These are phyloP conservation scores for Aspergillus sp. DNA, from an alignment of 2,329 filamentous ascomycete genomes.

Conservation along the genomic window DNA sequence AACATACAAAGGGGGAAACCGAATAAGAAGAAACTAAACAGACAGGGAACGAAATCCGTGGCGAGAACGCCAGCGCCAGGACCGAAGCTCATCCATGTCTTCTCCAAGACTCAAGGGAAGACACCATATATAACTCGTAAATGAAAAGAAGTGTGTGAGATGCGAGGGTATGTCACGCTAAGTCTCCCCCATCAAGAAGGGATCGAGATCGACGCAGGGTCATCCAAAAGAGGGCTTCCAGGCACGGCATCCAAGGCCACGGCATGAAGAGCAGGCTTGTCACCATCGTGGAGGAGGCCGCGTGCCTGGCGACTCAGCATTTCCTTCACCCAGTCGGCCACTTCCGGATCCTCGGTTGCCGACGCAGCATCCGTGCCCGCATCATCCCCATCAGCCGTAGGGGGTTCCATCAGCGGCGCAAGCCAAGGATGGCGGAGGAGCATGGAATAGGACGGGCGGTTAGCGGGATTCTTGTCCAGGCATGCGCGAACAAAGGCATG, in stretches of 20 bases:
- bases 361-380: constrained; percentile 34
- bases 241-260: constrained; percentile 74
- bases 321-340: constrained; percentile 77
- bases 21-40: too few relatives aligned
- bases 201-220: constrained; percentile 16
- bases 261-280: constrained; percentile 81
- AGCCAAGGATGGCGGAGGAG: constrained; percentile 90
- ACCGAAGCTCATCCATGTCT: not conserved
- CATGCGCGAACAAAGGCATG: constrained; percentile 86
- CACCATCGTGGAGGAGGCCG: constrained; percentile 54
- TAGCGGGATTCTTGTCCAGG: constrained; percentile 86
- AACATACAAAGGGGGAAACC: too few relatives aligned
- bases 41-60: too few relatives aligned
- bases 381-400: constrained; percentile 61
- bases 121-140: too few relatives aligned
- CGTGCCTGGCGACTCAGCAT: constrained; percentile 67
- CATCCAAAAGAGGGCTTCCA: constrained; percentile 36
- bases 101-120: not conserved
- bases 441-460: constrained; percentile 91
- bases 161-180: not conserved
- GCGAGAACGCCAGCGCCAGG: not conserved
- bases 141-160: not conserved
- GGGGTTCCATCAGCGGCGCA: constrained; percentile 68
- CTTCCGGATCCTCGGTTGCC: constrained; percentile 70
- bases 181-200: not conserved